Evolutionary conservation across 495 filamentous ascomycete species (phyloP), one percentile per base, ranked within the genome.

Genomic region (Penicillium coffeae): DNA sequence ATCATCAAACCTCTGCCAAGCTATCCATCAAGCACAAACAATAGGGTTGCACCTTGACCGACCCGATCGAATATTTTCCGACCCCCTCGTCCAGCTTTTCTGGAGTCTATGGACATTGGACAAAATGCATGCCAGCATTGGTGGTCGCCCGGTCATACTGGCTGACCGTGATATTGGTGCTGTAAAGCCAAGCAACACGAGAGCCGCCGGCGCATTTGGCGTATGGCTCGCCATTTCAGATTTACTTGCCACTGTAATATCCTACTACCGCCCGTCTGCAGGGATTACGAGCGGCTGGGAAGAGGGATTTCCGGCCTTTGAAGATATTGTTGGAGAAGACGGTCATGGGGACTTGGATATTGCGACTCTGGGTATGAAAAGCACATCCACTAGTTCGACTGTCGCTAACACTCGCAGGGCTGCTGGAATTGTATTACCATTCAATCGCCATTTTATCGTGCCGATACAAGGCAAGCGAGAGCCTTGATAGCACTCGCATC

Each of bases 91-190:
- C 6, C 62, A 69, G 10, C 63, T 88, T 0, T 86, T 88, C 48
- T 87, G 82, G 70, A 82, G 80, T 34, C 52, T 88, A 12, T 88
- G 84, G 78, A 78, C 81, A 9, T 56, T 88, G 7, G 86, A 89
- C 56, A 78, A 83, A 33, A 67, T 86, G 32, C 80, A 83, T 48
- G 75, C 79, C 4, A 73, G 78, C 16, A 80, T 85, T 34, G 79
- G 81, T 44, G 84, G 81, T 20, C 72, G 85, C 3, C 84, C 85
- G 2, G 68, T 85, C 36, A 55, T 86, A 19, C 75, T 89, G 52
- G 77, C 83, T 46, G 84, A 88, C 48, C 69, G 77, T 21, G 86
- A 89, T 54, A 71, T 83, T 40, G 72, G 79, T 16, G 64, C 72
- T 20, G 52, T 62, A 32, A 70, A 58, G 42, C 65, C 64, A 10